Evolutionary conservation across 2,329 filamentous ascomycete species (phyloP), one percentile per base, ranked within the genome.

Genomic region (Metarhizium sp.): DNA sequence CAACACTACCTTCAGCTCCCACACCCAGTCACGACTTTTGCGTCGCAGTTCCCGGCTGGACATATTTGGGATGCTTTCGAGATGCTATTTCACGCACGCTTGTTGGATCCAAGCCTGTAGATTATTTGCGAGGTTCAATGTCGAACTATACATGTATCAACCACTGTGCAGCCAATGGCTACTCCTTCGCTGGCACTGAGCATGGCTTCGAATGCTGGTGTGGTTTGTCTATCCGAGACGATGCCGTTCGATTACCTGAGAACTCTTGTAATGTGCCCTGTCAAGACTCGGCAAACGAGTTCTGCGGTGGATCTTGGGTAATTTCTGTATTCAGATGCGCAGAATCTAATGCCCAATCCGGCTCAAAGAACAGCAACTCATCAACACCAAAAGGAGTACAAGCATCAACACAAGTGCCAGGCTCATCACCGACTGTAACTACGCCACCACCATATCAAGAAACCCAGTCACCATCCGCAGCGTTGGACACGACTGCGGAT

Each of bases 151-250:
- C 63, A 50, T 83, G 80, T 60, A 67, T 79, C 50, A 63, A 70
- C 18, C 76, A 73, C 63, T 83, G 80, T 65, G 62, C 62, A 3
- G 61, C 59, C 14, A 66, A 66, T 11, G 71, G 71, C 4, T 76
- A 71, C 59, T 58, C 59, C 2, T 73, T 76, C 57, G 78, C 78
- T 5, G 79, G 78, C 6, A 68, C 78, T 0, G 77, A 82, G 62
- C 76, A 75, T 58, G 69, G 68, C 7, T 64, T 66, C 20, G 75
- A 82, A 60, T 82, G 80, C 63, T 82, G 75, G 69, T 84, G 78
- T 59, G 75, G 71, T 38, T 59, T 60, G 11, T 57, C 57, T 3
- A 62, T 67, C 38, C 62, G 58, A 4, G 59, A 59, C 50, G 60
- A 63, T 50, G 59, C 60, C 2, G 54, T 64, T 20, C 57, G 59